phyloP scores from a whole-genome alignment of 495 filamentous ascomycete species.

The Penicillium canariense region DNA sequence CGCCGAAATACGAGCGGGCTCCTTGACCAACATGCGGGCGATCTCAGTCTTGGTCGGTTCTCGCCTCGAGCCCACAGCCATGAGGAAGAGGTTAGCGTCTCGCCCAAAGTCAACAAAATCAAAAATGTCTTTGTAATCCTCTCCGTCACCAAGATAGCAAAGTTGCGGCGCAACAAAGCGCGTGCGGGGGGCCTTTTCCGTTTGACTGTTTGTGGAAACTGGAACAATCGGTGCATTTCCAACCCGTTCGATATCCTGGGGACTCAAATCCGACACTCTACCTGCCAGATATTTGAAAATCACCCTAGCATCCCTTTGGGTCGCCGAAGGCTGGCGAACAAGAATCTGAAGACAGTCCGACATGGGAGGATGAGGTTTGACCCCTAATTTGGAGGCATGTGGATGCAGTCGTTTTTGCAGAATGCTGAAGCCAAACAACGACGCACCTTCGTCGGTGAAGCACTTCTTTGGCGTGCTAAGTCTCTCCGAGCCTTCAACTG shows the following conservation, averaged over 20 bases:
- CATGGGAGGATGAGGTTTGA: slow-evolving; percentile 74
- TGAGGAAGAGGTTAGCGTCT: slow-evolving; percentile 83
- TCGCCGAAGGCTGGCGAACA: slow-evolving; percentile 65
- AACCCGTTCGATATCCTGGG: slow-evolving; percentile 57
- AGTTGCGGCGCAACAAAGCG: slow-evolving; percentile 59
- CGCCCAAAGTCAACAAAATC: slow-evolving; percentile 93
- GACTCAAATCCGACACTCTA: slow-evolving; percentile 66
- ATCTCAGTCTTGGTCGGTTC: slow-evolving; percentile 87
- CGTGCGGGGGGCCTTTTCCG: slow-evolving; percentile 31
- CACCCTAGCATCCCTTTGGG: slow-evolving; percentile 58
- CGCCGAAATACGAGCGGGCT: slow-evolving; percentile 76
- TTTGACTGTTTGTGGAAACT: slow-evolving; percentile 43
- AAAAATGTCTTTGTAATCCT: slow-evolving; percentile 82
- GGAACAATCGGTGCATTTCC: slow-evolving; percentile 69
- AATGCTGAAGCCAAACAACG: slow-evolving; percentile 76
- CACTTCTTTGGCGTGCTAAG: slow-evolving; percentile 72
- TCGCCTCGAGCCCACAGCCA: slow-evolving; percentile 81
- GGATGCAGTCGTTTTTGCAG: slow-evolving; percentile 67
- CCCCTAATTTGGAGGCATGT: slow-evolving; percentile 80
- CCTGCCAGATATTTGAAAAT: slow-evolving; percentile 81
- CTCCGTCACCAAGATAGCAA: slow-evolving; percentile 75
- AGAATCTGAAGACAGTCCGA: slow-evolving; percentile 68
- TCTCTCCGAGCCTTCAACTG: slow-evolving; percentile 61
- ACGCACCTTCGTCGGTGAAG: slow-evolving; percentile 74
- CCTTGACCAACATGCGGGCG: slow-evolving; percentile 69